Base-by-base conservation (phyloP, 108 stramenopile genomes). In the Cyclotella cryptica region DNA sequence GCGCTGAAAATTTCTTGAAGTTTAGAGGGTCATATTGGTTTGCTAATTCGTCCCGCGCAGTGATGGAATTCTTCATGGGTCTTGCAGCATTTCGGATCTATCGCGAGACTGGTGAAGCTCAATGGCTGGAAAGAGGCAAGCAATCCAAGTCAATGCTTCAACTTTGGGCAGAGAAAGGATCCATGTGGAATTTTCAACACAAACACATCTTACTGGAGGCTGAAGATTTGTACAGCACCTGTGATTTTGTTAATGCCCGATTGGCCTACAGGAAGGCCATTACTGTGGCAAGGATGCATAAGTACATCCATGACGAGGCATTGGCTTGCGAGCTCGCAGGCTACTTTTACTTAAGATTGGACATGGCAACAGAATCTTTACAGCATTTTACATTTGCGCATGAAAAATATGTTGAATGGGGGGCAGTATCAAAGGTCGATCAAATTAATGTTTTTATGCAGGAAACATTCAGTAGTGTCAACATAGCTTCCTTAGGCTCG, bases 171-270 rank as follows among this genome's bases (percentile, higher is more conserved):
- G 57, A 60, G 43, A 28, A 19, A 13, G 45, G 45, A 39, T 74
- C 79, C 1, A 19, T 28, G 15, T 65, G 64, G 65, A 80, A 80
- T 49, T 80, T 75, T 74, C 40, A 74, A 49, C 72, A 80, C 17
- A 80, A 72, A 29, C 11, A 29, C 1, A 52, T 49, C 27, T 42
- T 80, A 17, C 40, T 80, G 1, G 69, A 80, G 22, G 79, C 79
- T 13, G 79, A 80, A 46, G 58, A 74, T 21, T 29, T 47, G 10
- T 80, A 57, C 30, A 43, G 66, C 39, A 55, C 74, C 45, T 35
- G 40, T 9, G 66, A 80, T 43, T n/a, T 41, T 41, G 72, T 58
- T 4, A 57, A 45, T 28, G 79, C 79, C 2, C 30, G 39, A 35
- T 46, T 17, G 14, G 44, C 27, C 2, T 80, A 80, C 24, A 66